Base-by-base conservation (phyloP, 768 basidiomycete genomes). In the Leccinum ochraceum region DNA sequence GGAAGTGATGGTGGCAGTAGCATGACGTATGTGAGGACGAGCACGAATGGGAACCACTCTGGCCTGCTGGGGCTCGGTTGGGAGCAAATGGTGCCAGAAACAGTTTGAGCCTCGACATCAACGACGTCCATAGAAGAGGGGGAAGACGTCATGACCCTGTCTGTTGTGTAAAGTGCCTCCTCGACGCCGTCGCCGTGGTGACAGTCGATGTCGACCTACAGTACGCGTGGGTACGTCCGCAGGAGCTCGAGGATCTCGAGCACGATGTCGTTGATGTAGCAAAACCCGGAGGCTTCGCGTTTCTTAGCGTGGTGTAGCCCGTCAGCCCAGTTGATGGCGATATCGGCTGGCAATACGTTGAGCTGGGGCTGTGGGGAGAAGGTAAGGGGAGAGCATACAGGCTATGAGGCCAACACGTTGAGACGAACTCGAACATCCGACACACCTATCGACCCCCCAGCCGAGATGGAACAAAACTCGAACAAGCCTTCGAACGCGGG, bases 301-400 rank as follows among this genome's bases (percentile, higher is more conserved):
- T 98, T 98, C 78, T 99, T 99, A n/a, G 97, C 97, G 74, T 99
- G 97, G 76, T 99, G 97, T 4, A 99, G 82, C 2, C 97, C 97
- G 8, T 97, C 97, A 1, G 97, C 94, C 97, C 95, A 98, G 76
- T 98, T 97, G 63, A 98, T 92, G 0, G 89, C 88, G 52, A 90
- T 85, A 66, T 92, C 89, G 3, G 94, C 82, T 1, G 22, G 89
- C 82, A 59, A 98, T 80, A 22, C 89, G 80, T 62, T 92, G 84
- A 0, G 95, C 92, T 14, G 90, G 94, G 67, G 83, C 93, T 94
- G 60, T 22, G 16, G 20, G 37, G n/a, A 44, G 13, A 44, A 44
- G 9, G n/a, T 44, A 44, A 44, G 42, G 37, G 42, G n/a, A 42
- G 56, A 59, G 54, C 20, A n/a, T 24, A 22, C 57, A 5, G 9